These are phyloP conservation scores for Furcasterigmium sp. DNA, from an alignment of 2,329 filamentous ascomycete genomes.

Conservation along the genomic window DNA sequence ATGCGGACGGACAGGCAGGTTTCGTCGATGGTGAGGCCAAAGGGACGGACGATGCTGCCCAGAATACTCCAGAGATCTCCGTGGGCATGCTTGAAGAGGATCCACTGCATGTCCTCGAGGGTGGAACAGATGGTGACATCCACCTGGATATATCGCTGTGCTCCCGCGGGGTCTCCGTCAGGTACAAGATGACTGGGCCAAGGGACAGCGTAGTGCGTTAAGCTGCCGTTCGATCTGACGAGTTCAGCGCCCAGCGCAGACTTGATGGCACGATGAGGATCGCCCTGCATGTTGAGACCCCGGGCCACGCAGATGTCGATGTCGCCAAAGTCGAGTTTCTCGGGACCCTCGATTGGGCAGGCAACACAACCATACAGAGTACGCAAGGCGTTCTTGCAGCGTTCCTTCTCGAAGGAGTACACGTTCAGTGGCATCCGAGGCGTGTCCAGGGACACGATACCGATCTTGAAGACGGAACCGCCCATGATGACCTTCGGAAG, in stretches of 20 bases:
- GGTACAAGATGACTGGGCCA: constrained; percentile 33
- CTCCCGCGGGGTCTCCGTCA: neutral
- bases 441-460: constrained; percentile 44
- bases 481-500: too few species aligned
- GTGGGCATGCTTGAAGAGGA: constrained; percentile 63
- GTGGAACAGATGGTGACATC: constrained; percentile 55
- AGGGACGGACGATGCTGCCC: constrained; percentile 56
- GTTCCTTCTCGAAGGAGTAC: constrained; percentile 47
- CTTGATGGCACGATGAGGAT: constrained; percentile 9
- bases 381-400: constrained; percentile 40
- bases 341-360: constrained; percentile 63
- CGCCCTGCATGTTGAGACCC: constrained; percentile 14
- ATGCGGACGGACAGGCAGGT: constrained; percentile 60
- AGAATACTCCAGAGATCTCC: constrained; percentile 66
- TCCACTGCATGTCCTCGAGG: constrained; percentile 49
- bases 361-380: constrained; percentile 49
- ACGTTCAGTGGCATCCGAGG: constrained; percentile 59
- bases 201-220: constrained; percentile 47
- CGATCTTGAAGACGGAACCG: constrained; percentile 52
- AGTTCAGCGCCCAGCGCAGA: constrained; percentile 39
- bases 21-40: constrained; percentile 63
- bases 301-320: constrained; percentile 62
- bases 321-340: constrained; percentile 64
- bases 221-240: constrained; percentile 19
- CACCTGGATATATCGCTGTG: constrained; percentile 53